A percentile compares a stretch with the other conserved stretches of the same genome.
phyloP scores from a whole-genome alignment of 2,329 filamentous ascomycete genomes.

The Cadophora sp. region DNA sequence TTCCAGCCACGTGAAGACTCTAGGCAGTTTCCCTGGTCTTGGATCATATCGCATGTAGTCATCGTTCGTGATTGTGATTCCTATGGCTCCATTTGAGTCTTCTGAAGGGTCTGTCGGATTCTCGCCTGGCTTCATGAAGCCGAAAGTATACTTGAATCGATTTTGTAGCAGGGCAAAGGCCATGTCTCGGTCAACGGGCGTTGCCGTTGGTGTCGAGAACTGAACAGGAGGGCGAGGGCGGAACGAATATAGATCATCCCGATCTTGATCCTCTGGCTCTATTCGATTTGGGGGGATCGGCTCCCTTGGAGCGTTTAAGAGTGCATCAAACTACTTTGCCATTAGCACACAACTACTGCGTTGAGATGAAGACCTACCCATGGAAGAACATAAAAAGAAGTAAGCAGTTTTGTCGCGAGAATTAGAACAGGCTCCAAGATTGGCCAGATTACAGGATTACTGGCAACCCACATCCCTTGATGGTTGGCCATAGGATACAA shows the following conservation, averaged over 20 bases:
- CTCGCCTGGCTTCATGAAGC: constrained; percentile 27
- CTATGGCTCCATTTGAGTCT: neutral
- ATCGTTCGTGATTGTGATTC: constrained; percentile 18
- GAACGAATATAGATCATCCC: neutral
- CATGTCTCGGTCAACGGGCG: neutral
- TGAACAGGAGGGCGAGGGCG: neutral
- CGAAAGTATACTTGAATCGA: constrained; percentile 14
- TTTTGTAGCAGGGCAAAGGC: constrained; percentile 17
- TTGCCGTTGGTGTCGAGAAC: neutral
- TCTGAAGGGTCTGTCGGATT: constrained; percentile 19
- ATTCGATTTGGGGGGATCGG: constrained; percentile 15
- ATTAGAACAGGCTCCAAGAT: constrained; percentile 36
- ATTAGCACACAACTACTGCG: neutral
- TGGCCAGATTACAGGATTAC: constrained; percentile 34
- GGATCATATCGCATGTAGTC: constrained; percentile 19
- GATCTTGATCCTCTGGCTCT: constrained; percentile 7
- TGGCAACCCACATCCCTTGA: constrained; percentile 24
- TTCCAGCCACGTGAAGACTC: constrained; percentile 26
- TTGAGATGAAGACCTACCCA: constrained; percentile 23
- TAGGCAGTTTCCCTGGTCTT: constrained; percentile 9
- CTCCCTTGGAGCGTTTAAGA: constrained; percentile 22
- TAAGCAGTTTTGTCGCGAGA: constrained; percentile 39
- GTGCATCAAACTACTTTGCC: constrained; percentile 26
- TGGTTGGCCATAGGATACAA: constrained; percentile 29
- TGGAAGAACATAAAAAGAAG: constrained; percentile 26